These are phyloP conservation scores for Myochromella boudieri DNA, from an alignment of 768 basidiomycete genomes.

Conservation along the genomic window DNA sequence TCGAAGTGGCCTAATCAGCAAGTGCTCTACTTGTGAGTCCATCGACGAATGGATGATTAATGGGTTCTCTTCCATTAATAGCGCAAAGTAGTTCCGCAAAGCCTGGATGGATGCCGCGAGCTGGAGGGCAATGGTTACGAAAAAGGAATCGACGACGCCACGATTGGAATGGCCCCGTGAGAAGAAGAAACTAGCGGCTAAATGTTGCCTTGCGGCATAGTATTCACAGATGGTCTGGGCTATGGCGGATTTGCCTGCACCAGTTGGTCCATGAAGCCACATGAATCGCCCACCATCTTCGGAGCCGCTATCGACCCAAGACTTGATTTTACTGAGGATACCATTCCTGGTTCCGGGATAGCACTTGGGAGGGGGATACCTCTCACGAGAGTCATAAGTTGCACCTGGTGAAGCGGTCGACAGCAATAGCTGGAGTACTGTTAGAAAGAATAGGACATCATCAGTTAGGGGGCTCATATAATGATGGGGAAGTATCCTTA, in stretches of 20 bases:
- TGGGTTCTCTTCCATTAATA: background rate
- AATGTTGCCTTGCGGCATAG: background rate
- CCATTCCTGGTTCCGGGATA: background rate
- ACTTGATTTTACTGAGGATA: background rate
- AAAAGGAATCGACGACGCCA: background rate
- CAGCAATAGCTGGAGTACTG: background rate
- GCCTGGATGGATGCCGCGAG: background rate
- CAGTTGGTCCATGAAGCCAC: background rate
- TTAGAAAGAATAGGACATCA: too few relatives aligned
- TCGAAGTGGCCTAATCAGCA: background rate
- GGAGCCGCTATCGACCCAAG: background rate
- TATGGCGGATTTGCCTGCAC: background rate
- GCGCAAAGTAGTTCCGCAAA: background rate
- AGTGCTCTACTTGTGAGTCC: background rate
- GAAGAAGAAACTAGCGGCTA: background rate
- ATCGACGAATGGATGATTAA: background rate
- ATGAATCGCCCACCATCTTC: background rate
- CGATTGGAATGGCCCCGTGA: background rate
- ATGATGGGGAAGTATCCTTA: too few relatives aligned
- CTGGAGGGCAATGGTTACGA: background rate
- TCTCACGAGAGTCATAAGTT: background rate
- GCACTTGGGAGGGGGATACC: background rate
- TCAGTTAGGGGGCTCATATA: too few relatives aligned
- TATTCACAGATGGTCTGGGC: background rate
- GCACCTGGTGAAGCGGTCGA: background rate